A percentile compares a stretch with the other conserved stretches of the same genome.
These are phyloP conservation scores for Cutaneotrichosporon sp. DNA, from an alignment of 1,284 basidiomycete genomes.

Conservation along the genomic window DNA sequence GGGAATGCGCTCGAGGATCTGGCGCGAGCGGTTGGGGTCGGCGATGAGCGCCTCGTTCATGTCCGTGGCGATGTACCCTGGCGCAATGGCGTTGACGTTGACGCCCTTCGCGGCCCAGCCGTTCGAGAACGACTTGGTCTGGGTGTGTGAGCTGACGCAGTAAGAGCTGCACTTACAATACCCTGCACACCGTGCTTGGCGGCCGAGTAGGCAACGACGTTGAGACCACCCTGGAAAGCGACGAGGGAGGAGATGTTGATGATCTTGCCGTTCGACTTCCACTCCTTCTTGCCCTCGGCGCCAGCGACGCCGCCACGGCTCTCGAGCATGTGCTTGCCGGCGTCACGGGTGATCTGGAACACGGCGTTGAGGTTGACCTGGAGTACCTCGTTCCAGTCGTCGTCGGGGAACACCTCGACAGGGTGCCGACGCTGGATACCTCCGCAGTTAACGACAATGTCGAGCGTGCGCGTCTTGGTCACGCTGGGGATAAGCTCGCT, in stretches of 20 bases:
- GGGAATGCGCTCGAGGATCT: conserved; percentile 91
- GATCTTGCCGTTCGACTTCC: conserved; percentile 46
- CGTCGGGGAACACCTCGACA: conserved; percentile 72
- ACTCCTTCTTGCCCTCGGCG: conserved; percentile 21
- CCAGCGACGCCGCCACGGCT: conserved; percentile 43
- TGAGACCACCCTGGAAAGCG: conserved; percentile 59
- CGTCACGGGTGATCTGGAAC: conserved; percentile 49
- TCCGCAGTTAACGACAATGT: conserved; percentile 88
- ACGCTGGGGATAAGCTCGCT: conserved; percentile 57
- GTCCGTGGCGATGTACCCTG: conserved; percentile 88
- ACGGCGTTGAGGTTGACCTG: conserved; percentile 51
- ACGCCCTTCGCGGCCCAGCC: conserved; percentile 77
- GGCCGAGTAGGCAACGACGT: conserved; percentile 85
- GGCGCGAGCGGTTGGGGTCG: conserved; percentile 55
- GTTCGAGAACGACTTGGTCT: conserved; percentile 51
- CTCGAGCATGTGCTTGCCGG: conserved; percentile 49
- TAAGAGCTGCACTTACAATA: conserved; percentile 49
- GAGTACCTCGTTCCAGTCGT: conserved; percentile 81
- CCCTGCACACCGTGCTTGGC: conserved; percentile 79
- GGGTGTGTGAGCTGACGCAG: neutral
- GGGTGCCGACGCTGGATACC: conserved; percentile 86
- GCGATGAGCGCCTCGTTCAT: conserved; percentile 49
- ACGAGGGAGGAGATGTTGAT: conserved; percentile 50
- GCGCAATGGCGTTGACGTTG: conserved; percentile 81
- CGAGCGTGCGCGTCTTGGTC: conserved; percentile 59